phyloP scores from a whole-genome alignment of 345 rosid species.

The Murraya paniculata region DNA sequence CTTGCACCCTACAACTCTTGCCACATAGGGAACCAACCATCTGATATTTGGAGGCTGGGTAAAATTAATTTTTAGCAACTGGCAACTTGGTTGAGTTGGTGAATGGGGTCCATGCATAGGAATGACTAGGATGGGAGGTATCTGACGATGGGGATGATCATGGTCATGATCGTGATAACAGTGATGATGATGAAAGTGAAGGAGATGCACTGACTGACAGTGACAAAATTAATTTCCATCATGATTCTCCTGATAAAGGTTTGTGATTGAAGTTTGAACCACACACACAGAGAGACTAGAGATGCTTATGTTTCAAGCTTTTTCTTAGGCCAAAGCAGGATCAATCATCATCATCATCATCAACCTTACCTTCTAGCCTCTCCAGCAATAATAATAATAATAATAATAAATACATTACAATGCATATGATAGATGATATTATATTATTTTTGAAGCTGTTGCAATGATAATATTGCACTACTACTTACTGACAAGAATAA shows the following conservation, averaged over 20 bases:
- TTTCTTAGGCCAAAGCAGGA: neutral
- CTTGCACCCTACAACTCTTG: conserved; percentile 9
- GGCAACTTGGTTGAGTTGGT: neutral
- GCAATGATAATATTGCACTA: too few species aligned
- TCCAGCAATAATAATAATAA: too few species aligned
- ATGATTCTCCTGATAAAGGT: neutral
- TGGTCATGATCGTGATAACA: neutral
- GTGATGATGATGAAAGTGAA: neutral
- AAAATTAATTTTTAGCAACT: neutral
- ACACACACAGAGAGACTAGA: neutral
- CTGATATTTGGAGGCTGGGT: too few species aligned
- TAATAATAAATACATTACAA: too few species aligned
- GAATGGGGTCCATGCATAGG: neutral
- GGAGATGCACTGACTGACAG: neutral
- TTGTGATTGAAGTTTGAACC: neutral
- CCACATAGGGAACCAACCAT: conserved; percentile 2
- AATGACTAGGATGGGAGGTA: neutral
- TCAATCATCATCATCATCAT: too few species aligned
- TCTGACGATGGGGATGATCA: neutral
- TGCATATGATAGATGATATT: too few species aligned
- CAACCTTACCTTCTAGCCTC: neutral
- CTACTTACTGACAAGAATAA: neutral
- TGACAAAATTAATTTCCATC: neutral
- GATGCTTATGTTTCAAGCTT: conserved; percentile 8
- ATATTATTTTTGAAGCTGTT: too few species aligned